Base-by-base conservation (phyloP, 345 rosid genomes). In the Euphorbia lathyris region DNA sequence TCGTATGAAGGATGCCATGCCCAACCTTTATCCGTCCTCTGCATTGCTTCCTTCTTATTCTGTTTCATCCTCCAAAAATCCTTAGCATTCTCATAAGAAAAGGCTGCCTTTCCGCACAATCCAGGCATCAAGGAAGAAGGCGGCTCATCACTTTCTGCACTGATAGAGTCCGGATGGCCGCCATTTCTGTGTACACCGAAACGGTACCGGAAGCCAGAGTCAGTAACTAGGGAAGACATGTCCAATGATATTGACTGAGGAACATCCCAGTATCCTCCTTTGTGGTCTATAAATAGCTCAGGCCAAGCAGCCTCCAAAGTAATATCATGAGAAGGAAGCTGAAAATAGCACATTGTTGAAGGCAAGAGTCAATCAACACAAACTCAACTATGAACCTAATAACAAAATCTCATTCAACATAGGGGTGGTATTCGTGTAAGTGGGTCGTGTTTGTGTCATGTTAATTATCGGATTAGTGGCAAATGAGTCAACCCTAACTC, bases 261-360 rank as follows among this genome's bases (percentile, higher is more conserved):
- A 72, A 91, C 94, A 71, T 93, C 96, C 98, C 97, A 93, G 43
- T 87, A 91, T 67, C 78, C 79, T 58, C 89, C 92, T 68, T 84
- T 87, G 65, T 79, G 85, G 66, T 91, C 96, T 67, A 89, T 23
- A 72, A 85, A 93, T 65, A 90, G 72, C 72, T 88, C 93, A 25
- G 98, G 97, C 90, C 88, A 87, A 38, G 84, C 93, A 82, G 92
- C 96, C 82, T 90, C 97, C 78, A 90, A 77, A 20, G 87, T 85
- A 70, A 93, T 76, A 53, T 90, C 96, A 78, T 93, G 93, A 50
- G 82, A 52, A 69, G 86, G 86, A 76, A 89, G 89, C 96, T 90
- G 90, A 51, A 74, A 76, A 38, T 34, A 10, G 38, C 6, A 53
- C 19, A 20, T 25, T 3, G 48, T 62, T 14, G 36, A 64, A 23